Percentiles rank a stretch among this genome's conserved stretches.
These are phyloP conservation scores for Russula brevipes DNA, from an alignment of 768 basidiomycete genomes.

Conservation along the genomic window DNA sequence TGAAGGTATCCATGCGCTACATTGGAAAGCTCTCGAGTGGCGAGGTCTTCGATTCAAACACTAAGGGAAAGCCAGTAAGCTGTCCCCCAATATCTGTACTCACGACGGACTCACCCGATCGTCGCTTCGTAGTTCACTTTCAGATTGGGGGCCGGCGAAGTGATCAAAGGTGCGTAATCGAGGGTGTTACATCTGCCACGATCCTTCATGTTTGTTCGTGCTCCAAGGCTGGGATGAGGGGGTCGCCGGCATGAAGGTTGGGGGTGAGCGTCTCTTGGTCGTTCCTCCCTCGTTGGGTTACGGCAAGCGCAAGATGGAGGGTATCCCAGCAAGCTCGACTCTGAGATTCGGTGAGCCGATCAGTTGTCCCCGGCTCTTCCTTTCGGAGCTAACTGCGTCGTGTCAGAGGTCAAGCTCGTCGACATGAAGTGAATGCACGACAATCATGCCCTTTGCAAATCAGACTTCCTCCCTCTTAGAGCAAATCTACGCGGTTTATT, in stretches of 20 bases:
- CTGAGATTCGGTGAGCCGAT: constrained; percentile 66
- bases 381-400: constrained; percentile 12
- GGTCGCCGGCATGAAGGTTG: constrained; percentile 85
- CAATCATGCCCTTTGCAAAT: constrained; percentile 3
- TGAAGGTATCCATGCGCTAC: constrained; percentile 81
- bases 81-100: neutral
- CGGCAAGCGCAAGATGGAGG: constrained; percentile 55
- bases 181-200: constrained; percentile 5
- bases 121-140: constrained; percentile 55
- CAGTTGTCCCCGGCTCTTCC: neutral
- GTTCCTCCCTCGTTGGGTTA: constrained; percentile 69
- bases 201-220: neutral
- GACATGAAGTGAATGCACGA: constrained; percentile 50
- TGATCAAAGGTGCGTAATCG: constrained; percentile 69
- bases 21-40: constrained; percentile 83
- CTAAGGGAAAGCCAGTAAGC: constrained; percentile 79
- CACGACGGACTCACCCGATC: constrained; percentile 13
- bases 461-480: neutral
- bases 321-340: constrained; percentile 77
- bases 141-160: constrained; percentile 79
- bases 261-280: constrained; percentile 77
- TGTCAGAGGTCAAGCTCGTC: constrained; percentile 65
- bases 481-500: constrained; percentile 2
- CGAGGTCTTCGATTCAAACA: constrained; percentile 74
- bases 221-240: constrained; percentile 83